Conservation (phyloP, 2,329 filamentous ascomycete genomes). For the Penicillium sp. region DNA sequence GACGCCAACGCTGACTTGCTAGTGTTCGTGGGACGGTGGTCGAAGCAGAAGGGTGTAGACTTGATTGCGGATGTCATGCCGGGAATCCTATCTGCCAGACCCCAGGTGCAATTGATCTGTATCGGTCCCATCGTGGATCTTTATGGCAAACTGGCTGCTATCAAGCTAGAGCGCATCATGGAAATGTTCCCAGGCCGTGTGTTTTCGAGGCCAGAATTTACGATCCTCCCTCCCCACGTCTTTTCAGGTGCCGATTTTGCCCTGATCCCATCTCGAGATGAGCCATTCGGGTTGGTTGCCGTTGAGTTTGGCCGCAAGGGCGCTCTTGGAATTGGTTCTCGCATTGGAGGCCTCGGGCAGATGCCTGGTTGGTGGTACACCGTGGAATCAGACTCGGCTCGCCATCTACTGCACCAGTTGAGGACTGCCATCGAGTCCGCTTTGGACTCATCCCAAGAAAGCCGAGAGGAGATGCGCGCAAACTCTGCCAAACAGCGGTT, state of each 20-base stretch:
- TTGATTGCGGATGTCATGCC: constrained; percentile 65
- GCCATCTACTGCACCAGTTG: constrained; percentile 62
- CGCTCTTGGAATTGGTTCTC: constrained; percentile 61
- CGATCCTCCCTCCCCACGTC: constrained; percentile 60
- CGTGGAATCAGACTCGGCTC: constrained; percentile 60
- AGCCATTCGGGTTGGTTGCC: constrained; percentile 64
- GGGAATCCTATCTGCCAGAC: constrained; percentile 56
- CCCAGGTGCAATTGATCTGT: constrained; percentile 58
- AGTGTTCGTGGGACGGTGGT: constrained; percentile 66
- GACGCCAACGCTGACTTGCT: constrained; percentile 61
- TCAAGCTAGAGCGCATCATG: constrained; percentile 62
- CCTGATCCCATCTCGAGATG: constrained; percentile 64
- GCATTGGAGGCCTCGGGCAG: constrained; percentile 62
- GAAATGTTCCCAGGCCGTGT: constrained; percentile 61
- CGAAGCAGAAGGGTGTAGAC: constrained; percentile 64
- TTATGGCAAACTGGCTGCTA: constrained; percentile 62
- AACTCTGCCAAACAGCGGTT: constrained; percentile 62
- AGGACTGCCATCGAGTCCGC: constrained; percentile 61
- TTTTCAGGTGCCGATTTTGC: constrained; percentile 65
- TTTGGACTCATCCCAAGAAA: constrained; percentile 50
- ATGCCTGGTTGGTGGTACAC: constrained; percentile 72
- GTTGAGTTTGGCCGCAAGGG: constrained; percentile 66
- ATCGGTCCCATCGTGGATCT: constrained; percentile 63
- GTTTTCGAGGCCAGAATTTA: constrained; percentile 64
- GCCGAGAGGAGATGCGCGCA: constrained; percentile 59